phyloP scores from a whole-genome alignment of 2,329 filamentous ascomycete species.

The Penicillium sp. region DNA sequence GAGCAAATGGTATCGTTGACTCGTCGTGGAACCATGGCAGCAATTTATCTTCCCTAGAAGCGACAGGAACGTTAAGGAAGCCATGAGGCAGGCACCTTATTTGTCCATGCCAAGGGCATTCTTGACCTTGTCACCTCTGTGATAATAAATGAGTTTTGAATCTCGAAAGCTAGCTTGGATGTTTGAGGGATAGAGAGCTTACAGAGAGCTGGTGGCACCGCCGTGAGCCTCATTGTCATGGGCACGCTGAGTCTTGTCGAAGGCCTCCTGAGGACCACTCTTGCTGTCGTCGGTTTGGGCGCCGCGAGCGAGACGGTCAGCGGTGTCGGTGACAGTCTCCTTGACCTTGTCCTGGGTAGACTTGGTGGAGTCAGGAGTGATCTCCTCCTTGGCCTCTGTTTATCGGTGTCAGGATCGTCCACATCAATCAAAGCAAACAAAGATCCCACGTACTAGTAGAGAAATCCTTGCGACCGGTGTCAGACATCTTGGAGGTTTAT shows the following conservation, averaged over 20 bases:
- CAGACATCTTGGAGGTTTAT: slow-evolving; percentile 55
- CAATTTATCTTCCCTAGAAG: slow-evolving; percentile 3
- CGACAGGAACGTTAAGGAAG: background rate
- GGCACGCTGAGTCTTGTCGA: slow-evolving; percentile 50
- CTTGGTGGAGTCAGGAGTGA: slow-evolving; percentile 60
- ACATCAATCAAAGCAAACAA: background rate
- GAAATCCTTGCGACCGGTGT: slow-evolving; percentile 62
- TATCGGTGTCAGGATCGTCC: slow-evolving; percentile 21
- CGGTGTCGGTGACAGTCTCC: slow-evolving; percentile 55
- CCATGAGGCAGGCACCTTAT: slow-evolving; percentile 9
- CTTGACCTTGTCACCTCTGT: slow-evolving; percentile 47
- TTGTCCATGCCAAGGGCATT: slow-evolving; percentile 40
- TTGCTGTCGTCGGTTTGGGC: slow-evolving; percentile 55
- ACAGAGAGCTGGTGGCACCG: slow-evolving; percentile 41
- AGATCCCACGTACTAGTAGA: slow-evolving; percentile 42
- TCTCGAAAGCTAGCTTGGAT: too few species aligned
- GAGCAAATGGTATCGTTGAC: slow-evolving; percentile 27
- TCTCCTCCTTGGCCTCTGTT: slow-evolving; percentile 54
- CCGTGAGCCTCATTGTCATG: slow-evolving; percentile 44
- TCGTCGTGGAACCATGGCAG: slow-evolving; percentile 20
- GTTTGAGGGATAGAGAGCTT: slow-evolving; percentile 14
- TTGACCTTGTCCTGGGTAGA: slow-evolving; percentile 59
- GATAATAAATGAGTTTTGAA: background rate
- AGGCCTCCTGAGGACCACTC: slow-evolving; percentile 51
- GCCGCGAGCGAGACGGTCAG: slow-evolving; percentile 55